Conservation (phyloP, 768 basidiomycete genomes). For the Mycena haematopus region DNA sequence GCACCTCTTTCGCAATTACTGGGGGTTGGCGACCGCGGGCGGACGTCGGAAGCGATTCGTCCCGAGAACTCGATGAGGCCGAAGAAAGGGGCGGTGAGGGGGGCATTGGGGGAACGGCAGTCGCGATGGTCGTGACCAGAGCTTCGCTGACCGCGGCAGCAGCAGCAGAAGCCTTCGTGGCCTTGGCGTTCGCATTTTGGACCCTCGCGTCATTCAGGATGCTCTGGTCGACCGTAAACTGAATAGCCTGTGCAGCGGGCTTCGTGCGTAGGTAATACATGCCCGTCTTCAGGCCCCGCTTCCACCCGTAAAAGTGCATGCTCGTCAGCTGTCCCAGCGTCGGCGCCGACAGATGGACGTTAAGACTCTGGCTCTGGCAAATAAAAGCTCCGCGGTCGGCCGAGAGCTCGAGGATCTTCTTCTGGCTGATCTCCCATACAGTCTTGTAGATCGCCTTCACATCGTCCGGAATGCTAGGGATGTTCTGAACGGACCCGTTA, state of each 20-base stretch:
- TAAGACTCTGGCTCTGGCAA: constrained; percentile 82
- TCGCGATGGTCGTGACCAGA: constrained; percentile 24
- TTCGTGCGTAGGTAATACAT: constrained; percentile 85
- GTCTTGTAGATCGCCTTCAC: constrained; percentile 88
- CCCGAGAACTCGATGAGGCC: constrained; percentile 32
- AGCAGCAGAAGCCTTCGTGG: constrained; percentile 21
- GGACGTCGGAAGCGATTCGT: constrained; percentile 26
- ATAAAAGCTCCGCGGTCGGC: constrained; percentile 87
- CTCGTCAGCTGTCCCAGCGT: constrained; percentile 76
- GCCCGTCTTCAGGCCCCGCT: constrained; percentile 84
- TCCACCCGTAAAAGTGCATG: constrained; percentile 89
- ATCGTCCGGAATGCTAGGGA: constrained; percentile 71
- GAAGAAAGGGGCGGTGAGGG: constrained; percentile 38
- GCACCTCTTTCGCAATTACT: neutral
- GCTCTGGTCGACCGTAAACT: constrained; percentile 74
- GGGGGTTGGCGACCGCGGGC: constrained; percentile 11
- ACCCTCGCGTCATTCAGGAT: constrained; percentile 70
- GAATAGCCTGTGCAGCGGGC: constrained; percentile 80
- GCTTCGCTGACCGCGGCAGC: neutral
- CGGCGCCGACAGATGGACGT: constrained; percentile 76
- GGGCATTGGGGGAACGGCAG: constrained; percentile 29
- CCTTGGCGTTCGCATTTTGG: constrained; percentile 43
- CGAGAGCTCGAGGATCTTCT: constrained; percentile 80
- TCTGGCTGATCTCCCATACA: constrained; percentile 88
- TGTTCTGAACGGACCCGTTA: constrained; percentile 51